Conservation (phyloP, 169 alveolate species). For the Cryptosporidium canis region DNA sequence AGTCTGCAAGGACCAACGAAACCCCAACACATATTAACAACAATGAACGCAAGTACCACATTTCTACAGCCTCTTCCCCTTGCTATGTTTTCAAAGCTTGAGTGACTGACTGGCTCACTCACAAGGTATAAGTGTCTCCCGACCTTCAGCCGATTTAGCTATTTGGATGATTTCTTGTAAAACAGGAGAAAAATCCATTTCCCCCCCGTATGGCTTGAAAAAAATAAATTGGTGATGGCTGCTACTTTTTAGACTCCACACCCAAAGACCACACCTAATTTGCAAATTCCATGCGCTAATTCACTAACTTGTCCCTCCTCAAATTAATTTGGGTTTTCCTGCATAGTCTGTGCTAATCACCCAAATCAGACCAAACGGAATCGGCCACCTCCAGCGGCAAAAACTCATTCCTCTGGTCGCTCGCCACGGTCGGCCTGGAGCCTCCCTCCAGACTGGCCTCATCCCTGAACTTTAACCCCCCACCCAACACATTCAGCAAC, state of each 20-base stretch:
- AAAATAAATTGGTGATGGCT: neutral
- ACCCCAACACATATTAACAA: neutral
- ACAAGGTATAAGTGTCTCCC: neutral
- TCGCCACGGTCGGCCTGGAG: neutral
- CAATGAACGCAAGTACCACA: neutral
- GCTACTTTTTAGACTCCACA: neutral
- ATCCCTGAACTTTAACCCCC: neutral
- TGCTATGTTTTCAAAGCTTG: neutral
- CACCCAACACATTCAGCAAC: neutral
- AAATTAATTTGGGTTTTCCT: neutral
- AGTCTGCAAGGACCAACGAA: neutral
- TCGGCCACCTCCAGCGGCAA: neutral
- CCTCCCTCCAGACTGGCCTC: neutral
- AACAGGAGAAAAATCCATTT: neutral
- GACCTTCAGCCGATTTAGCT: neutral
- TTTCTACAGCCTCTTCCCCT: neutral
- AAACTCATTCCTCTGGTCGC: neutral
- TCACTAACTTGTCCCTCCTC: neutral
- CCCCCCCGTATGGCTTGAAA: neutral
- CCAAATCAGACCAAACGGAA: slow-evolving; percentile 15
- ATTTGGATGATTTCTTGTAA: neutral
- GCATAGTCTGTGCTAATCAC: neutral
- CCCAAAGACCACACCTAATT: neutral
- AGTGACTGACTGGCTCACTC: neutral
- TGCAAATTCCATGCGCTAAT: neutral